phyloP scores from a whole-genome alignment of 108 stramenopile species.

The Stephanodiscus minutulus region DNA sequence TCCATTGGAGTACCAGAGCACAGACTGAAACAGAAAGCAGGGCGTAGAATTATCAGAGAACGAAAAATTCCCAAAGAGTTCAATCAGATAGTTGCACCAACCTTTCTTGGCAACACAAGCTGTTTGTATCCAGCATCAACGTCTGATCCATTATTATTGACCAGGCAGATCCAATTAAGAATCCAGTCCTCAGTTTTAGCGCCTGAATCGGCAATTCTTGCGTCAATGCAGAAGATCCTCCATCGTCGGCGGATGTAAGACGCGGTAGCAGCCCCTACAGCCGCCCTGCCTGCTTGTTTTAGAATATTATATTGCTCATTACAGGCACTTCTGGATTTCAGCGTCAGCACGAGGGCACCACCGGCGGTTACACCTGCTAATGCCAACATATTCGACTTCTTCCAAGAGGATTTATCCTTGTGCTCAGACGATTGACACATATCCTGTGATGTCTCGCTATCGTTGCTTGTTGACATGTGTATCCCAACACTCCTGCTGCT shows the following conservation, averaged over 20 bases:
- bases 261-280: slow-evolving; percentile 22
- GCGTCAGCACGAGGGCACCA: not conserved
- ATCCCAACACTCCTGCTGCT: slow-evolving; percentile 19
- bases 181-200: slow-evolving; percentile 65
- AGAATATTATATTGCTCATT: slow-evolving; percentile 27
- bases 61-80: slow-evolving; percentile 13
- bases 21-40: slow-evolving; percentile 19
- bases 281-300: slow-evolving; percentile 25
- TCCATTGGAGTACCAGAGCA: slow-evolving; percentile 77
- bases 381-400: slow-evolving; percentile 6
- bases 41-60: not conserved
- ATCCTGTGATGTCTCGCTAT: slow-evolving; percentile 13
- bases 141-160: slow-evolving; percentile 20
- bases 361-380: slow-evolving; percentile 22
- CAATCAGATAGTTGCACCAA: slow-evolving; percentile 24
- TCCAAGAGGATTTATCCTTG: slow-evolving; percentile 7
- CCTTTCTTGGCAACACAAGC: slow-evolving; percentile 34
- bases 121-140: slow-evolving; percentile 17
- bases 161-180: slow-evolving; percentile 41
- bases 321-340: slow-evolving; percentile 7
- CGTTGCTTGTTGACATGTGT: not conserved
- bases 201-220: slow-evolving; percentile 55
- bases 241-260: slow-evolving; percentile 31
- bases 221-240: slow-evolving; percentile 60
- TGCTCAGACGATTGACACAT: not conserved